A percentile compares a stretch with the other conserved stretches of the same genome.
These are phyloP conservation scores for Marasmius fiardii DNA, from an alignment of 1,284 basidiomycete genomes.

Conservation along the genomic window DNA sequence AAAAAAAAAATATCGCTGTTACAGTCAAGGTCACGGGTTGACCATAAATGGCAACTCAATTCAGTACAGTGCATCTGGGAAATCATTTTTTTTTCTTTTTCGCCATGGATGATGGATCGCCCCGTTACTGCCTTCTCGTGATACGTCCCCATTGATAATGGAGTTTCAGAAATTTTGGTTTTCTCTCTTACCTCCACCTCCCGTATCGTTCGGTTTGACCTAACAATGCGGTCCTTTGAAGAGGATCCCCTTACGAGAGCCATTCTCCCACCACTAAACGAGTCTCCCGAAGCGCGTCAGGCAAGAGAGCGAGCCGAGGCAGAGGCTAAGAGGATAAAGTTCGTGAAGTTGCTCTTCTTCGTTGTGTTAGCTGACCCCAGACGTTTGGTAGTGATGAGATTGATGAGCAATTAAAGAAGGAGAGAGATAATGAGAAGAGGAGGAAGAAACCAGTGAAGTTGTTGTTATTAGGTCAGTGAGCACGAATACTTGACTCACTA, in stretches of 20 bases:
- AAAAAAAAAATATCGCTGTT: no score
- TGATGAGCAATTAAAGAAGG: conserved; percentile 60
- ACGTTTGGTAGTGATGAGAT: conserved; percentile 50
- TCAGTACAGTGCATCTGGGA: no score
- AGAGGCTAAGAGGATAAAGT: conserved; percentile 47
- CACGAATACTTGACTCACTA: not conserved
- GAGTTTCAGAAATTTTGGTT: not conserved
- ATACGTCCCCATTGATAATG: conserved; percentile 10
- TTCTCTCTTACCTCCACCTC: not conserved
- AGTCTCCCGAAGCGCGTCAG: conserved; percentile 48
- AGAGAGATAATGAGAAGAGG: conserved; percentile 50
- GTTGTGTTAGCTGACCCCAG: not conserved
- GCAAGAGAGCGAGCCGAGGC: conserved; percentile 53
- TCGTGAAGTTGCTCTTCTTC: not conserved
- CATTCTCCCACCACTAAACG: conserved; percentile 56
- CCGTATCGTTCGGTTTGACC: not conserved
- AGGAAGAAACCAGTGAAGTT: conserved; percentile 57
- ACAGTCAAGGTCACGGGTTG: no score
- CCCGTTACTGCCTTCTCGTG: conserved; percentile 7
- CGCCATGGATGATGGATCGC: no score
- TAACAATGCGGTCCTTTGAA: conserved; percentile 22
- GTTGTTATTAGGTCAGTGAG: conserved; percentile 48
- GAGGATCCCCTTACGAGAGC: conserved; percentile 58
- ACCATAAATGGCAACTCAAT: no score
- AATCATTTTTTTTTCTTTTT: no score